Conservation (phyloP, 805 yeast genomes). For the Candida ficus region DNA sequence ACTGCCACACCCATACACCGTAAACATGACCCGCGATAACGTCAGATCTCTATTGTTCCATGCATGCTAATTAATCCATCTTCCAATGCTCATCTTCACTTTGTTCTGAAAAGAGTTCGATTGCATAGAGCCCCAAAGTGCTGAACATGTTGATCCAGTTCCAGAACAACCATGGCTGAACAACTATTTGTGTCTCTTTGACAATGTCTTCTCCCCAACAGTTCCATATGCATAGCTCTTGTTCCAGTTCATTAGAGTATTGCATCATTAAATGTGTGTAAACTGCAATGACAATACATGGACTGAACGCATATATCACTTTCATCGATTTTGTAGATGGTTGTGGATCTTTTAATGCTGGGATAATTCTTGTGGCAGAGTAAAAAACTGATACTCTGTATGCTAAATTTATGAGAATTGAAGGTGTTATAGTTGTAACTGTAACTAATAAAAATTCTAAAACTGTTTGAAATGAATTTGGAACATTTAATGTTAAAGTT, state of each 20-base stretch:
- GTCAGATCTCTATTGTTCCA: too few species aligned
- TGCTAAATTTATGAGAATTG: conserved; percentile 74
- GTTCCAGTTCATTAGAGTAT: conserved; percentile 61
- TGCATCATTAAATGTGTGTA: conserved; percentile 92
- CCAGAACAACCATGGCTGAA: conserved; percentile 93
- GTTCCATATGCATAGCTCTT: conserved; percentile 57
- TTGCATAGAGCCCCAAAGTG: conserved; percentile 71
- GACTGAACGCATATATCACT: conserved; percentile 81
- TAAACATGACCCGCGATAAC: too few species aligned
- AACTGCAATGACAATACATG: conserved; percentile 90
- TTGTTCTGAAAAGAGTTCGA: conserved; percentile 54
- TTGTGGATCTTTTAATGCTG: conserved; percentile 48
- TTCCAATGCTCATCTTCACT: conserved; percentile 22
- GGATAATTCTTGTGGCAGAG: conserved; percentile 92
- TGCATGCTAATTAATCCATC: too few species aligned
- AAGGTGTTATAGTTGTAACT: conserved; percentile 58
- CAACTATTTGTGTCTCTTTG: conserved; percentile 23
- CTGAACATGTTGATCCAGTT: conserved; percentile 90
- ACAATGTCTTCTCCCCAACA: conserved; percentile 32
- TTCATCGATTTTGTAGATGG: conserved; percentile 33
- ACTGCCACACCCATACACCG: too few species aligned
- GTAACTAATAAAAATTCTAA: conserved; percentile 43
- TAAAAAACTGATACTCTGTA: conserved; percentile 83
- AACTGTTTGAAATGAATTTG: conserved; percentile 27
- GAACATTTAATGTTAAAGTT: conserved; percentile 21